These are phyloP conservation scores for Ailanthus altissimus DNA, from an alignment of 345 rosid genomes.

Conservation along the genomic window DNA sequence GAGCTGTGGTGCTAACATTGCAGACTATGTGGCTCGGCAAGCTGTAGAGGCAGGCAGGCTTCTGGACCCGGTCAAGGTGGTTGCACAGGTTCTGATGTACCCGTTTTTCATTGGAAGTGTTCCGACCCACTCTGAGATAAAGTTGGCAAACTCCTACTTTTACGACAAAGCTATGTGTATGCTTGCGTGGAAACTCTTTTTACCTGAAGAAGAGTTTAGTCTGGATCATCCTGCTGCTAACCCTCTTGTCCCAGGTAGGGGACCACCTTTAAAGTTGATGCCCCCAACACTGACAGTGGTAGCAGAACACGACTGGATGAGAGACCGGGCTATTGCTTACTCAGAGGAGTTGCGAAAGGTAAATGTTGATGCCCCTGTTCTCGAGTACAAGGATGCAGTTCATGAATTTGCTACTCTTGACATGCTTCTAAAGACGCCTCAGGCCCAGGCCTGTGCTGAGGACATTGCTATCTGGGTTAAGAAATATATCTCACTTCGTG, in stretches of 20 bases:
- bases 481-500: conserved; percentile 80
- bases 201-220: conserved; percentile 73
- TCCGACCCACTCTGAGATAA: conserved; percentile 86
- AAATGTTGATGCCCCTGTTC: conserved; percentile 84
- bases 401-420: conserved; percentile 96
- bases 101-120: conserved; percentile 81
- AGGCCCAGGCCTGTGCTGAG: conserved; percentile 92
- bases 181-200: conserved; percentile 89
- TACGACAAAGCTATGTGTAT: conserved; percentile 80
- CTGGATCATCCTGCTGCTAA: conserved; percentile 86
- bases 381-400: conserved; percentile 91
- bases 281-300: conserved; percentile 93
- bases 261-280: conserved; percentile 82
- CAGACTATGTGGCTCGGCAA: conserved; percentile 72
- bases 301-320: conserved; percentile 98
- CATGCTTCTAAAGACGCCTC: conserved; percentile 85
- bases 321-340: conserved; percentile 93
- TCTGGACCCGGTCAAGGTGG: conserved; percentile 86
- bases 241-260: conserved; percentile 69
- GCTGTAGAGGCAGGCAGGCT: conserved; percentile 70
- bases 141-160: conserved; percentile 81
- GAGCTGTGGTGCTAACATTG: conserved; percentile 92
- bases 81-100: conserved; percentile 91
- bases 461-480: conserved; percentile 92
- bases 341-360: conserved; percentile 85